Evolutionary conservation across 495 filamentous ascomycete species (phyloP).

Genomic region (Acidiella bohemica): DNA sequence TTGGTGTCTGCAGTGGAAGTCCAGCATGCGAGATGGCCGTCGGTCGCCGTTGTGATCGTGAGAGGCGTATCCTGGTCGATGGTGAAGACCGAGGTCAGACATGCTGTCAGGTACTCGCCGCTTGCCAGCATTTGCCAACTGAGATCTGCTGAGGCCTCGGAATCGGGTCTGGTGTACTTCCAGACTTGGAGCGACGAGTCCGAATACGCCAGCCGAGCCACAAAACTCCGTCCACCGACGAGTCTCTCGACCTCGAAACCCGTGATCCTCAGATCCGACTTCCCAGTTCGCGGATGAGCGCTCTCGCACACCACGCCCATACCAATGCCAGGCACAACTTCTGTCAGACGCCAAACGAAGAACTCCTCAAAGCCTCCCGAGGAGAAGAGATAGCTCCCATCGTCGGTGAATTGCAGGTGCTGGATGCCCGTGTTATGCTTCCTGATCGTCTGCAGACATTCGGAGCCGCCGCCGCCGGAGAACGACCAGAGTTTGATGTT

Average conservation of each 20-base stretch:
- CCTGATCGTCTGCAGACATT: slow-evolving; percentile 49
- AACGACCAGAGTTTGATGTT: slow-evolving; percentile 55
- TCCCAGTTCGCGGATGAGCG: slow-evolving; percentile 41
- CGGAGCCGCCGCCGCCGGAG: slow-evolving; percentile 27
- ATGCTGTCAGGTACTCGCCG: slow-evolving; percentile 62
- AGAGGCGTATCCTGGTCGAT: slow-evolving; percentile 21
- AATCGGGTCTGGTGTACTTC: too few species aligned
- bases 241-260: slow-evolving; percentile 45
- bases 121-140: slow-evolving; percentile 43
- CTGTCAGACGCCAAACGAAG: slow-evolving; percentile 60
- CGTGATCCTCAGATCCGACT: slow-evolving; percentile 64
- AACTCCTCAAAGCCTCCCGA: slow-evolving; percentile 81
- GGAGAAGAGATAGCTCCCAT: slow-evolving; percentile 59
- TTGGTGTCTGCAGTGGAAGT: background rate
- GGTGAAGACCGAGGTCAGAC: slow-evolving; percentile 42
- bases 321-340: slow-evolving; percentile 37
- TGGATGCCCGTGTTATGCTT: slow-evolving; percentile 76
- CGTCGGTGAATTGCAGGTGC: slow-evolving; percentile 55
- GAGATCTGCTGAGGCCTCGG: background rate
- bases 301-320: slow-evolving; percentile 51
- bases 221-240: slow-evolving; percentile 30
- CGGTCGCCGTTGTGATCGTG: slow-evolving; percentile 48
- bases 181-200: slow-evolving; percentile 45
- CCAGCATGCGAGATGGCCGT: slow-evolving; percentile 48
- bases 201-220: slow-evolving; percentile 57